Base-by-base conservation (phyloP, 352 stramenopile genomes). In the Chloridella minuta region DNA sequence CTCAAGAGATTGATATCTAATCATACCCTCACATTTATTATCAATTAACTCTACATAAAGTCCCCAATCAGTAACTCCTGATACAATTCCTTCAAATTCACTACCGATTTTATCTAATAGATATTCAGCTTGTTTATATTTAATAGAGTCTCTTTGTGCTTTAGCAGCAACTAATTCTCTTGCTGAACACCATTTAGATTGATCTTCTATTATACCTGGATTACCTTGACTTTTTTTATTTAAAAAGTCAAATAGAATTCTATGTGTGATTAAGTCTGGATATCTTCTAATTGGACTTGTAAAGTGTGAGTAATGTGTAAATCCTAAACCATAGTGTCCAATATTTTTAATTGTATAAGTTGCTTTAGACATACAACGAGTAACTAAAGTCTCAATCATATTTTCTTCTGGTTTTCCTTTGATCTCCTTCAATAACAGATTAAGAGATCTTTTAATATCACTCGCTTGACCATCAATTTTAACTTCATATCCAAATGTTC, bases 201-300 rank as follows among this genome's bases (percentile, higher is more conserved):
- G n/a, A 66, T 18, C 10, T n/a, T 66, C 40, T n/a, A 66, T 18
- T 66, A 18, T n/a, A 66, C n/a, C 40, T n/a, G 10, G 10, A 66
- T 66, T 66, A 18, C 10, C 10, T 18, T 66, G n/a, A 66, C 10
- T 66, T 66, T 87, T 52, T 86, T 86, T 40, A 1, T 24, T n/a
- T 21, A 88, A 52, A 86, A 23, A 10, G 1, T n/a, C 66, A 80
- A 87, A 22, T 21, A 89, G 49, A 23, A 89, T 80, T 52, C 85
- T 83, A 86, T 89, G 88, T 4, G 88, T 86, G 2, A 88, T 80
- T 28, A 89, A 86, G 85, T 89, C 88, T 18, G 87, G 83, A 86
- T 89, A 89, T 24, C 88, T 52, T 24, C 88, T 87, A 87, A 89
- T 89, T 28, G 88, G 88, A 21, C 87, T 89, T 85, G 88, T 89